phyloP scores from a whole-genome alignment of 2,329 filamentous ascomycete species.

The Xylariaceae sp. region DNA sequence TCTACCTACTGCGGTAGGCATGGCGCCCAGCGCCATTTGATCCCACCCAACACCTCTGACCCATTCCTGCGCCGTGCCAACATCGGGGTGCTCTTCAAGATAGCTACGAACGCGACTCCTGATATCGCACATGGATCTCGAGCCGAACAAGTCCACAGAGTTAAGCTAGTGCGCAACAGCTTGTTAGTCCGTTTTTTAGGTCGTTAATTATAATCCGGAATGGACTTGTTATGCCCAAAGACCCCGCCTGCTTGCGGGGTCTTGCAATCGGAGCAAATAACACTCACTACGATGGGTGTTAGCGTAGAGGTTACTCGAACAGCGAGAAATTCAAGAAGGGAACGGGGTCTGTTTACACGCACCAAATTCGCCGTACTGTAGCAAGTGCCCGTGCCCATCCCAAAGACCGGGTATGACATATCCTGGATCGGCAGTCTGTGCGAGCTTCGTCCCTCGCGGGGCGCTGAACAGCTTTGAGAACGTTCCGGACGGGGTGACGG shows the following conservation, averaged over 20 bases:
- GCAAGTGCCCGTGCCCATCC: slow-evolving; percentile 66
- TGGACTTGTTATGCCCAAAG: too few relatives aligned
- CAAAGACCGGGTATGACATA: slow-evolving; percentile 64
- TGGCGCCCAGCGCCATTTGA: slow-evolving; percentile 59
- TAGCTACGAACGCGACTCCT: slow-evolving; percentile 50
- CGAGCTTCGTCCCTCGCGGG: slow-evolving; percentile 24
- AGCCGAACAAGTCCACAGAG: slow-evolving; percentile 61
- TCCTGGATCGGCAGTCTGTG: slow-evolving; percentile 37
- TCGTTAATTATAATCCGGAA: too few relatives aligned
- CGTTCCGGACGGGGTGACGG: slow-evolving; percentile 43
- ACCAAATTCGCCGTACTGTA: slow-evolving; percentile 61
- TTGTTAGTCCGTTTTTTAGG: too few relatives aligned
- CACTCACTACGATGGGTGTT: too few relatives aligned
- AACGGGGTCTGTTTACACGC: too few relatives aligned
- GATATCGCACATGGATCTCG: slow-evolving; percentile 52
- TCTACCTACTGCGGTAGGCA: slow-evolving; percentile 59
- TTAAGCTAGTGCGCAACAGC: slow-evolving; percentile 37
- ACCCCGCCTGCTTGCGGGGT: too few relatives aligned
- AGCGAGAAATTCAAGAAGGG: too few relatives aligned
- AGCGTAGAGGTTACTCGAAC: too few relatives aligned
- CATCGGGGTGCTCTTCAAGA: slow-evolving; percentile 43
- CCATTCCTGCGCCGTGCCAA: slow-evolving; percentile 56
- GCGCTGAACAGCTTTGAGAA: slow-evolving; percentile 48
- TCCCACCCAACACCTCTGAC: slow-evolving; percentile 68
- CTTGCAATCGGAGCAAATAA: too few relatives aligned